Percentiles rank a stretch among this genome's conserved stretches.
Conservation (phyloP, 2,329 filamentous ascomycete genomes). For the Fusarium miscanthi region DNA sequence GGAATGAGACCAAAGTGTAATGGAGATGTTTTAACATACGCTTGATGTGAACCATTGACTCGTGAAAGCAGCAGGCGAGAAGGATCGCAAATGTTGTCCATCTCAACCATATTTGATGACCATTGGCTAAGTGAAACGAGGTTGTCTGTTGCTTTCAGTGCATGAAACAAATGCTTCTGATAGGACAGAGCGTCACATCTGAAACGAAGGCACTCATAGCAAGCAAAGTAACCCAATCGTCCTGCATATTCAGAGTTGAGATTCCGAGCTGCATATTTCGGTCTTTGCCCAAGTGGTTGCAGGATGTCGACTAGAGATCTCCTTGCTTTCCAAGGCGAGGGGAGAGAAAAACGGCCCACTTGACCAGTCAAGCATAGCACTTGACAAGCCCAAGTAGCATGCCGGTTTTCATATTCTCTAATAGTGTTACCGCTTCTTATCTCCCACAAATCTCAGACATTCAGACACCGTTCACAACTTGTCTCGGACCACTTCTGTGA, state of each 20-base stretch:
- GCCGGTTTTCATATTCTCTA: conserved; percentile 33
- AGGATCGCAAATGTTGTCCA: background rate
- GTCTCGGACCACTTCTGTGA: background rate
- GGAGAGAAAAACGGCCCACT: conserved; percentile 22
- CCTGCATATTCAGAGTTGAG: conserved; percentile 25
- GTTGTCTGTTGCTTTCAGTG: background rate
- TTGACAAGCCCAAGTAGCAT: conserved; percentile 9
- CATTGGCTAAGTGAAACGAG: background rate
- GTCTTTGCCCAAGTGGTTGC: conserved; percentile 6
- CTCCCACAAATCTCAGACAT: background rate
- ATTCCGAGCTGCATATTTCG: conserved; percentile 16
- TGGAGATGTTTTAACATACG: background rate
- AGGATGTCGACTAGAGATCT: conserved; percentile 12
- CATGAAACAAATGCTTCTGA: background rate
- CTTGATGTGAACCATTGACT: background rate
- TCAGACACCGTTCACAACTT: background rate
- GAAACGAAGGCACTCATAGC: conserved; percentile 19
- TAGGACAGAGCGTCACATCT: conserved; percentile 15
- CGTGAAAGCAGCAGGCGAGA: background rate
- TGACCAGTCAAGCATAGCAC: conserved; percentile 17
- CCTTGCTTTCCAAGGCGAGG: conserved; percentile 17
- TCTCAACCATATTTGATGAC: conserved; percentile 2
- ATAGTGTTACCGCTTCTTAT: conserved; percentile 3
- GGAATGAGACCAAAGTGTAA: background rate
- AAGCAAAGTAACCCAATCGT: conserved; percentile 19